These are phyloP conservation scores for Cladosporium cucumerinum DNA, from an alignment of 2,329 filamentous ascomycete species.

Conservation along the genomic window DNA sequence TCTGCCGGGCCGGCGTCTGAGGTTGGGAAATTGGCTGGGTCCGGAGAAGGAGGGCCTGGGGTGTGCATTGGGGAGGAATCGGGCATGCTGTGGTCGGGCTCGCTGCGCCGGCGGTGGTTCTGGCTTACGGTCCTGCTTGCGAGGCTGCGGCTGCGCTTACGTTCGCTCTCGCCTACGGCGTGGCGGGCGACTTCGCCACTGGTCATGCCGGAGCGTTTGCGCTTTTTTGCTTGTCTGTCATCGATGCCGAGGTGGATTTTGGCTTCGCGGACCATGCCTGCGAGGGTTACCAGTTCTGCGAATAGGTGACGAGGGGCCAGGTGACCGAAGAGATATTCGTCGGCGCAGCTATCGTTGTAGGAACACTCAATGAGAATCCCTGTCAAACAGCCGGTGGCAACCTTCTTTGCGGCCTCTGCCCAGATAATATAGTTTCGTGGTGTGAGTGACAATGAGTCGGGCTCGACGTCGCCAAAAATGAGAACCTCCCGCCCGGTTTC, in stretches of 20 bases:
- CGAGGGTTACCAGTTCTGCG: constrained; percentile 71
- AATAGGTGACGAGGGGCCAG: constrained; percentile 79
- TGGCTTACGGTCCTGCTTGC: constrained; percentile 22
- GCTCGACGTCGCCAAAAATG: constrained; percentile 94
- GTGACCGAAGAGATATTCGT: constrained; percentile 82
- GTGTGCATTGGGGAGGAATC: constrained; percentile 10
- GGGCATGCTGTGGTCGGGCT: constrained; percentile 22
- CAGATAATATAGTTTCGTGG: constrained; percentile 82
- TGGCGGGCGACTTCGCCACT: constrained; percentile 30
- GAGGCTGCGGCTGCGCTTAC: constrained; percentile 35
- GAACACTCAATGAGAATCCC: constrained; percentile 96
- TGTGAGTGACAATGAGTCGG: constrained; percentile 76
- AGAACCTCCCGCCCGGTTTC: constrained; percentile 71
- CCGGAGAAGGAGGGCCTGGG: neutral
- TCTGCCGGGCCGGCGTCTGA: constrained; percentile 21
- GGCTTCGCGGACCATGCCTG: constrained; percentile 62
- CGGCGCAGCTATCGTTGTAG: constrained; percentile 75
- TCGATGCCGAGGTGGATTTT: constrained; percentile 31
- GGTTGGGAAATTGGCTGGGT: neutral
- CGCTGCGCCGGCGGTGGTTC: constrained; percentile 25
- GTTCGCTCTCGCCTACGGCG: constrained; percentile 24
- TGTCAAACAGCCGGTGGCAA: constrained; percentile 66
- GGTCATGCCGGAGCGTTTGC: constrained; percentile 57
- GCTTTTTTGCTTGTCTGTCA: constrained; percentile 53
- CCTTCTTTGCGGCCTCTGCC: constrained; percentile 83